These are phyloP conservation scores for Trichoderma sp. DNA, from an alignment of 2,329 filamentous ascomycete species.

Conservation along the genomic window DNA sequence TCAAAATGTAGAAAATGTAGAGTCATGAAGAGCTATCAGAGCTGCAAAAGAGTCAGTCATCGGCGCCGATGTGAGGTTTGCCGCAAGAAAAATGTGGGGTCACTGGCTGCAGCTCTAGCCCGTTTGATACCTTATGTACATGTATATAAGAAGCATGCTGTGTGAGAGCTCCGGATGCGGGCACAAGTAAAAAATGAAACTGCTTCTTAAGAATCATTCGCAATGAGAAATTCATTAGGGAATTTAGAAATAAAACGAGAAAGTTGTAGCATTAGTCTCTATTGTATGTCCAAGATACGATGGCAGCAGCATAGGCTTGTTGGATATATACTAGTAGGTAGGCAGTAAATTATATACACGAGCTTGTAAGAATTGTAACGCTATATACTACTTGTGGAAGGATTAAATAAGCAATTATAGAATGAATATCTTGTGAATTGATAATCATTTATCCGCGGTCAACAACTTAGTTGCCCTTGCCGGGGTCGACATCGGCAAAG, in stretches of 20 bases:
- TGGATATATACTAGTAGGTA: conserved; percentile 1
- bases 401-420: not conserved
- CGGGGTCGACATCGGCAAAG: conserved; percentile 37
- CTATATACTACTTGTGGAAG: not conserved
- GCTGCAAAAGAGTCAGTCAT: conserved; percentile 10
- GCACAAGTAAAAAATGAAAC: not conserved
- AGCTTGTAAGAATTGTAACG: not conserved
- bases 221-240: not conserved
- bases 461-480: conserved; percentile 14
- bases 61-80: conserved; percentile 10
- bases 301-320: not conserved
- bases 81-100: conserved; percentile 7
- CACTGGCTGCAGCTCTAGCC: not conserved
- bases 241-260: not conserved
- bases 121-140: not conserved
- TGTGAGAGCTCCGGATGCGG: not conserved
- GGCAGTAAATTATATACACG: conserved; percentile 1
- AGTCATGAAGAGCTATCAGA: conserved; percentile 14
- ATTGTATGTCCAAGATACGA: not conserved
- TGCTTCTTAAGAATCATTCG: not conserved
- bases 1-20: not conserved
- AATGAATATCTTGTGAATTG: not conserved
- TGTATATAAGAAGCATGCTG: not conserved
- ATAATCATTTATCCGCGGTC: too few relatives aligned
- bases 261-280: too few relatives aligned